Conservation (phyloP, 257 asterid genomes). For the Solanum sejunctum region DNA sequence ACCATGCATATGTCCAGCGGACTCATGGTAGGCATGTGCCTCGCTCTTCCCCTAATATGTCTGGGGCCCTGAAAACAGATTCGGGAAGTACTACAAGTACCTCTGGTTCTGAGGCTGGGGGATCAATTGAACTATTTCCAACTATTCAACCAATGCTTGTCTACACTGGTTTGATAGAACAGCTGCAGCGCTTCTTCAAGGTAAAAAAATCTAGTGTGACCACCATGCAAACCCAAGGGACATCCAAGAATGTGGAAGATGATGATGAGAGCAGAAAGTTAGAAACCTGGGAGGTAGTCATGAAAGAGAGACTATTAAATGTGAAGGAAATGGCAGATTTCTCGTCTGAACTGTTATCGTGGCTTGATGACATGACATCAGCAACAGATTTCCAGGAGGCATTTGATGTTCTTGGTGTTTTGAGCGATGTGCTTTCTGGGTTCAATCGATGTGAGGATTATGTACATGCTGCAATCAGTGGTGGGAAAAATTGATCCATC, state of each 20-base stretch:
- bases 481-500: conserved; percentile 34
- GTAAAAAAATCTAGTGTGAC: conserved; percentile 20
- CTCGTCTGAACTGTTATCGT: conserved; percentile 70
- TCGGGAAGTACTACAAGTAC: conserved; percentile 20
- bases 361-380: conserved; percentile 77
- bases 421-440: conserved; percentile 54
- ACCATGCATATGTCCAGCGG: conserved; percentile 85
- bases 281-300: conserved; percentile 76
- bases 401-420: conserved; percentile 61
- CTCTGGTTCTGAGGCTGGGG: conserved; percentile 21
- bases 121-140: conserved; percentile 43
- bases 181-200: conserved; percentile 80
- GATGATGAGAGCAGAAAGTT: conserved; percentile 45
- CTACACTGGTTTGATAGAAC: conserved; percentile 86
- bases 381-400: conserved; percentile 79
- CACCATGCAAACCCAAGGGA: conserved; percentile 1
- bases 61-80: conserved; percentile 13
- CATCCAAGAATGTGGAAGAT: conserved; percentile 20
- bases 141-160: conserved; percentile 88
- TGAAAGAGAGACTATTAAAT: conserved; percentile 64
- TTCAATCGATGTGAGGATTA: conserved; percentile 68
- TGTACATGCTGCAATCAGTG: conserved; percentile 56
- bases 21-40: conserved; percentile 43
- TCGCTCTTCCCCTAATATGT: conserved; percentile 19
- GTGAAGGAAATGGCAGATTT: conserved; percentile 77